phyloP scores from a whole-genome alignment of 805 yeast genomes.

The Teunomyces panamensis region DNA sequence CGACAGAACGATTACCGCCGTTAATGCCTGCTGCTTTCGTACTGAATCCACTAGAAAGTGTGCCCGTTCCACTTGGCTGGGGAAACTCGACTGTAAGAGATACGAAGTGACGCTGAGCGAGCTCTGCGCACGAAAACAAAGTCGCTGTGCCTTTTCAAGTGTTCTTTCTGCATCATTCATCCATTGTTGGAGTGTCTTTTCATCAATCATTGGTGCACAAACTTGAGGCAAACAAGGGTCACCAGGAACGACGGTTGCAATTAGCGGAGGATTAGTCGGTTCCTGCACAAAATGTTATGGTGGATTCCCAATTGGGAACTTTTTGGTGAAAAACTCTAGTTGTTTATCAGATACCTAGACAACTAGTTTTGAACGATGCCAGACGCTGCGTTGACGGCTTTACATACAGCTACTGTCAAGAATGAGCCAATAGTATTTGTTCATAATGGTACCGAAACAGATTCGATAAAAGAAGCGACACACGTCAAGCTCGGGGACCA shows the following conservation, averaged over 20 bases:
- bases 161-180: conserved; percentile 26
- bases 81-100: conserved; percentile 21
- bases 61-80: conserved; percentile 19
- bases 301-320: neutral
- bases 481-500: conserved; percentile 22
- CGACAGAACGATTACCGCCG: conserved; percentile 13
- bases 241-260: neutral
- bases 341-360: neutral
- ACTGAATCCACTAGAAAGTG: conserved; percentile 13
- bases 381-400: conserved; percentile 17
- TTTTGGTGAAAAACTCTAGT: neutral
- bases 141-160: conserved; percentile 26
- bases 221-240: neutral
- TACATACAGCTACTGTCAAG: conserved; percentile 26
- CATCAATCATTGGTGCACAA: neutral
- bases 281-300: neutral
- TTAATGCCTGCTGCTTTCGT: conserved; percentile 14
- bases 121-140: conserved; percentile 33
- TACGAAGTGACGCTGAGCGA: conserved; percentile 24
- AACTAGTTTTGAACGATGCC: neutral
- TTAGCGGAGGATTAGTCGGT: neutral
- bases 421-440: conserved; percentile 21
- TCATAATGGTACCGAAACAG: conserved; percentile 10
- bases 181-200: conserved; percentile 22
- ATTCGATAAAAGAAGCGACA: conserved; percentile 32